Base-by-base conservation (phyloP, 805 yeast genomes). In the Candida caryicola region DNA sequence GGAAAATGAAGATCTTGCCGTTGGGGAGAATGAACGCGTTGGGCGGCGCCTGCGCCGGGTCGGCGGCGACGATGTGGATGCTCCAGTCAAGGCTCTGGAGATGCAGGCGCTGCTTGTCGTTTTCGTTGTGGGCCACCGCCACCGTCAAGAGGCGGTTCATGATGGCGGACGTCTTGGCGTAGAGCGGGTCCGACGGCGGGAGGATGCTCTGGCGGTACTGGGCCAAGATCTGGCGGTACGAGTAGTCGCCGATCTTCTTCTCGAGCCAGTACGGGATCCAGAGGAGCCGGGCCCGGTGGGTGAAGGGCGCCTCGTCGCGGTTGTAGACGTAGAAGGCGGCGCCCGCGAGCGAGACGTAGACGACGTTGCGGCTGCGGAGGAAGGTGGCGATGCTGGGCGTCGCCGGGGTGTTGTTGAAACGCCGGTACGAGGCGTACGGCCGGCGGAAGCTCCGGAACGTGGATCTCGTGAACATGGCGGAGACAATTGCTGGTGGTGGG, bases 11-110 rank as follows among this genome's bases (percentile, higher is more conserved):
- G 30, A 93, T 95, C 59, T 90, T 90, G 5, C 99, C 99, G 44
- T 93, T 91, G 15, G 98, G 98, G 25, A 93, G 69, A 14, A 93
- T 96, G 63, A 93, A 91, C 1, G 99, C 99, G 63, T 93, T 93
- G 2, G 99, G 98, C 12, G 95, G 90, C n/a, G 72, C 72, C 23
- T 62, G 62, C 2, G 83, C 78, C 40, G 79, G 82, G 45, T 82
- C 76, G 15, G 87, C 82, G 31, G 55, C 50, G 31, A 69, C 52
- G 16, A 93, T 85, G 55, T 87, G 87, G 19, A 93, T 77, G 46
- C 76, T 68, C 98, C 99, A 93, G 29, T 81, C 71, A 46, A 48
- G 66, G 58, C 46, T 54, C 50, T 56, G 64, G 58, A 57, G 59
- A 52, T 52, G 71, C 31, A 37, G 61, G 41, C 50, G 63, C 60